A percentile compares a stretch with the other conserved stretches of the same genome.
phyloP scores from a whole-genome alignment of 371 early-diverging fungal species.

The Haplosporangium sp. region DNA sequence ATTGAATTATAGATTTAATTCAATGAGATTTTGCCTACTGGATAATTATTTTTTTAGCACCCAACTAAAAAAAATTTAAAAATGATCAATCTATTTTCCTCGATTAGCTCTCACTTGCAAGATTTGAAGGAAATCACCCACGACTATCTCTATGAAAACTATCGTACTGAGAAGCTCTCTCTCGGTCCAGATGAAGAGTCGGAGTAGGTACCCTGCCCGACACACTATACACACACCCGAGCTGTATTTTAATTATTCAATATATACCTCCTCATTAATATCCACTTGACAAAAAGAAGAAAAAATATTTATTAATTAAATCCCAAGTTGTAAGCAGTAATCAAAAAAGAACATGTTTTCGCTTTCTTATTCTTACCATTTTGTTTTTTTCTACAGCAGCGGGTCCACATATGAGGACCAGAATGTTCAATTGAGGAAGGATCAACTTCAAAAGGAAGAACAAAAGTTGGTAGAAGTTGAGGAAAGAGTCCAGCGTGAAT shows the following conservation, averaged over 20 bases:
- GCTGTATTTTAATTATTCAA: background rate
- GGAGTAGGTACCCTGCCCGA: slow-evolving; percentile 58
- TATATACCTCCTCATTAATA: background rate
- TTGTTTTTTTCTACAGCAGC: slow-evolving; percentile 25
- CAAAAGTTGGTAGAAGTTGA: slow-evolving; percentile 59
- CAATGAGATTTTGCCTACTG: too few relatives aligned
- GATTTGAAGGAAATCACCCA: slow-evolving; percentile 96
- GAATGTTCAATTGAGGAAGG: slow-evolving; percentile 65
- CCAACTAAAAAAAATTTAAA: background rate
- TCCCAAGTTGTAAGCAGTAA: too few relatives aligned
- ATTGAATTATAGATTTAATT: too few relatives aligned
- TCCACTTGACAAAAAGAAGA: background rate
- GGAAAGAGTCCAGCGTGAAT: slow-evolving; percentile 31
- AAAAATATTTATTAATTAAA: background rate
- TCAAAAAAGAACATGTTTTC: background rate
- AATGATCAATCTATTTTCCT: background rate
- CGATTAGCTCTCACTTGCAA: slow-evolving; percentile 85
- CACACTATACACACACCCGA: background rate
- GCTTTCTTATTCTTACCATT: background rate
- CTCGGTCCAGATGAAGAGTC: slow-evolving; percentile 63
- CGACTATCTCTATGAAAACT: slow-evolving; percentile 95
- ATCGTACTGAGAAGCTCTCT: slow-evolving; percentile 94
- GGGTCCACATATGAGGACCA: slow-evolving; percentile 55
- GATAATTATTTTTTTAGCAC: background rate
- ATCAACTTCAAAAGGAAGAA: slow-evolving; percentile 72